Base-by-base conservation (phyloP, 495 filamentous ascomycete genomes). In the Penicillium angulare region DNA sequence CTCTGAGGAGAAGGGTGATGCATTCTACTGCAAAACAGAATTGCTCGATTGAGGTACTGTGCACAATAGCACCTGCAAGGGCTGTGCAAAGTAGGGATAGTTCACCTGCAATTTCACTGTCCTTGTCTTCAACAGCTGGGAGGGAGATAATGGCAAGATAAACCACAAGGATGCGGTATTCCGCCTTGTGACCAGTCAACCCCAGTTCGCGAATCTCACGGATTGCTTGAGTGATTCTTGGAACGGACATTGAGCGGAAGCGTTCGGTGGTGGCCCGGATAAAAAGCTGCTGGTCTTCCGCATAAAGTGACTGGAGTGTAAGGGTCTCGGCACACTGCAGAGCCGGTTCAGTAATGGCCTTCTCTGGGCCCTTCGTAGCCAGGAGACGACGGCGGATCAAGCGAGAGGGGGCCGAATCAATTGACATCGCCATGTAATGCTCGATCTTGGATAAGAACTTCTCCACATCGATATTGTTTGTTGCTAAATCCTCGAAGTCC, bases 1-100 rank as follows among this genome's bases (percentile, higher is more conserved):
- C 76, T 56, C 80, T 81, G 22, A 89, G 75, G 21, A 87, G 72
- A n/a, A 80, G 60, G 23, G 76, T 59, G 43, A 86, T 57, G 10
- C 68, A 75, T 50, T 83, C 80, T 29, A 77, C 69, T 16, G 76
- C 69, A n/a, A 84, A 69, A 43, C 71, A 78, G 52, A 87, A 86
- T 42, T 80, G 72, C 12, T 74, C 73, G 47, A 78, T 71, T 0
- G 61, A 67, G 52, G 58, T 72, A 64, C 64, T 70, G 53, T 52
- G 64, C 34, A 39, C 59, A 36, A 69, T 57, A 34, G 65, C 56
- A 7, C 67, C 52, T 6, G 65, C 60, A 5, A 70, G 52, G 8
- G 55, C 66, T 2, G 62, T 69, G 36, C 65, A 73, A 26, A 74
- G 43, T 1, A 59, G 55, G 5, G 72, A 75, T 13, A 77, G 50